Percentiles rank a stretch among this genome's conserved stretches.
Evolutionary conservation across 441 rosid genomes (phyloP).

Genomic region (Pelargonium hybrid): DNA sequence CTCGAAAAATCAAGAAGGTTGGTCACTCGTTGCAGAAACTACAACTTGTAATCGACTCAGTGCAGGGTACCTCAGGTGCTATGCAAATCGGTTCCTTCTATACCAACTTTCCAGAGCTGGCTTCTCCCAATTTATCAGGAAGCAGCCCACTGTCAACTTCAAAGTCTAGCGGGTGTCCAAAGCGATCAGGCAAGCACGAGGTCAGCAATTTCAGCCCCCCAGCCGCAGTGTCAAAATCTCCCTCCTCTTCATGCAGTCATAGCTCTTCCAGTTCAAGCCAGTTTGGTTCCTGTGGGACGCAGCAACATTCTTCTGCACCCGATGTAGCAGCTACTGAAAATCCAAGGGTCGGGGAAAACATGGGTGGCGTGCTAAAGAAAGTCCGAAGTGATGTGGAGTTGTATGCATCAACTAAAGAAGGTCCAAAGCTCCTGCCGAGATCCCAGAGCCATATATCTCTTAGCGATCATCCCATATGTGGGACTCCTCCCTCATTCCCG

Average conservation of each 20-base stretch:
- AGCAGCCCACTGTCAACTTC: constrained; percentile 26
- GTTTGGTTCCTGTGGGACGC: constrained; percentile 50
- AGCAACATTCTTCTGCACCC: constrained; percentile 21
- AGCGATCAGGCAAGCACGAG: constrained; percentile 22
- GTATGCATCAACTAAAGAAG: constrained; percentile 37
- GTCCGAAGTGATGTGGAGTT: constrained; percentile 39
- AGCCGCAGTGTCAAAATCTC: constrained; percentile 34
- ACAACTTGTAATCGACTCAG: constrained; percentile 67
- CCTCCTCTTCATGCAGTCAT: constrained; percentile 57
- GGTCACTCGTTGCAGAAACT: constrained; percentile 73
- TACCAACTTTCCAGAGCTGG: constrained; percentile 61
- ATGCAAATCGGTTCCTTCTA: constrained; percentile 69
- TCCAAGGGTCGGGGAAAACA: constrained; percentile 22
- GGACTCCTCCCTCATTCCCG: constrained; percentile 25
- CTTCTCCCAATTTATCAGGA: constrained; percentile 38
- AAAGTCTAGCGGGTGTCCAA: constrained; percentile 26
- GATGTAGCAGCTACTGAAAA: constrained; percentile 23
- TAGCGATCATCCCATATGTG: constrained; percentile 24
- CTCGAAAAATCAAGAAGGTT: constrained; percentile 85
- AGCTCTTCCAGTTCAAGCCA: constrained; percentile 75
- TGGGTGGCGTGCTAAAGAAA: constrained; percentile 29
- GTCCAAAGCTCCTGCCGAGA: constrained; percentile 26
- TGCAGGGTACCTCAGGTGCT: constrained; percentile 60
- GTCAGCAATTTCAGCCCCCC: constrained; percentile 19
- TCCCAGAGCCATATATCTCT: constrained; percentile 39